Evolutionary conservation across 2,329 filamentous ascomycete genomes (phyloP).

Genomic region (Lachnellula cervina): DNA sequence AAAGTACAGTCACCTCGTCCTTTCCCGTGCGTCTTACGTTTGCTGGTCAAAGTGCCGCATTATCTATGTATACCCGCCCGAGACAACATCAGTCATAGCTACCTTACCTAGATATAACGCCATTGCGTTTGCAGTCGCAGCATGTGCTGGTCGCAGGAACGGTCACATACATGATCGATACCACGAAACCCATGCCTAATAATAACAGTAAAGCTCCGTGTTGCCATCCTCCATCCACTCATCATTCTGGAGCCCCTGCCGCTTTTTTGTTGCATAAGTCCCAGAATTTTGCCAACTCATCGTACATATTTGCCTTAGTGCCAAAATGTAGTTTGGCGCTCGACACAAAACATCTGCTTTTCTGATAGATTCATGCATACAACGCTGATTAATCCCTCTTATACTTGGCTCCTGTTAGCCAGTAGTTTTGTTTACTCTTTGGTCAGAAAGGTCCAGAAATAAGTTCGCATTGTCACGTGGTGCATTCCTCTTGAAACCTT

Average conservation of each 20-base stretch:
- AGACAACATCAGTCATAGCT: not conserved
- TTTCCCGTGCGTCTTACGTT: not conserved
- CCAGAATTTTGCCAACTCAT: not conserved
- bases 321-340: not conserved
- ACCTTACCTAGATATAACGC: not conserved
- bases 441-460: no score
- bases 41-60: not conserved
- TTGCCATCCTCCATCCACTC: not conserved
- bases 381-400: no score
- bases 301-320: not conserved
- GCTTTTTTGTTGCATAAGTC: not conserved
- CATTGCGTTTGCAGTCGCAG: not conserved
- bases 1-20: not conserved
- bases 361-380: no score
- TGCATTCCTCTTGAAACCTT: no score
- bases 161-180: slow-evolving; percentile 3
- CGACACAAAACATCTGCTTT: no score
- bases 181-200: not conserved
- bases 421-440: no score
- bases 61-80: not conserved
- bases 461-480: no score
- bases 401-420: no score
- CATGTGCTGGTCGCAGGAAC: not conserved
- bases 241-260: not conserved
- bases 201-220: not conserved